Conservation (phyloP, 306 rosid genomes). For the Delonix regia region DNA sequence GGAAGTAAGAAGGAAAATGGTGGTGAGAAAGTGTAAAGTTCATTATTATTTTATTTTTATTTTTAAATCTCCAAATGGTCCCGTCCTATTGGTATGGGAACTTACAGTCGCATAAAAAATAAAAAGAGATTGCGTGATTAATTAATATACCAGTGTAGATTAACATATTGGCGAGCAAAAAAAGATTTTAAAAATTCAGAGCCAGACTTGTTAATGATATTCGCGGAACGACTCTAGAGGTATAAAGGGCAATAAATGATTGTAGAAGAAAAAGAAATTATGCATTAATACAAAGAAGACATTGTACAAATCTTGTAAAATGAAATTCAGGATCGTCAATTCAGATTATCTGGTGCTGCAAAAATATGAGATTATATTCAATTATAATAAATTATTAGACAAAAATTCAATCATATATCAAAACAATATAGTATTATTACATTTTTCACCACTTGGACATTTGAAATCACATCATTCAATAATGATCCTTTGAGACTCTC, state of each 20-base stretch:
- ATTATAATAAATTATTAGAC: too few species aligned
- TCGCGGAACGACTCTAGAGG: not conserved
- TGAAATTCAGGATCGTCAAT: too few species aligned
- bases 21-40: not conserved
- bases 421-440: too few species aligned
- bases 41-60: not conserved
- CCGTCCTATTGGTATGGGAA: not conserved
- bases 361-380: too few species aligned
- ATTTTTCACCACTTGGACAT: not conserved
- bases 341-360: too few species aligned
- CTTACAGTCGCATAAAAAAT: not conserved
- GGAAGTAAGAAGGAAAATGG: constrained; percentile 31
- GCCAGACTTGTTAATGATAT: not conserved
- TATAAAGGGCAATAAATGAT: not conserved
- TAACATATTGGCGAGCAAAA: not conserved
- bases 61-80: not conserved
- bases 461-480: not conserved
- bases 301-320: not conserved
- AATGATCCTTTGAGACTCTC: not conserved
- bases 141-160: not conserved
- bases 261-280: not conserved
- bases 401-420: not conserved
- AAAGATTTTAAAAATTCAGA: too few species aligned
- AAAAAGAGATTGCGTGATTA: not conserved
- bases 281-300: not conserved